Base-by-base conservation (phyloP, 371 early-diverging fungal genomes). In the Blakeslea trispora region DNA sequence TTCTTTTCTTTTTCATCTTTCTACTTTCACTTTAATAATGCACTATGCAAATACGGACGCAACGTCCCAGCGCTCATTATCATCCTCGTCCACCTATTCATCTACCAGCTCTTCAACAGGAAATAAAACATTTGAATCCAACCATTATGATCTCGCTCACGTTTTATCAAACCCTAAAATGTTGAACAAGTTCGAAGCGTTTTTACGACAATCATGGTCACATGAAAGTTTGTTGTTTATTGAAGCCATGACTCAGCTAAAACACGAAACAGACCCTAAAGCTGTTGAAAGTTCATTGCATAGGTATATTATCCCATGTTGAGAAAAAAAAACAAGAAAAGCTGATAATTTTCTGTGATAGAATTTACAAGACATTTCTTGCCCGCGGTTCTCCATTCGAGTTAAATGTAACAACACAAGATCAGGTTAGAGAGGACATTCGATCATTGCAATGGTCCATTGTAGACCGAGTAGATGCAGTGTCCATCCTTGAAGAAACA, bases 331-430 rank as follows among this genome's bases (percentile, higher is more conserved):
- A 43, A 17, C 2, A 45, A 7, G 15, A 45, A 24, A 22, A 14
- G 15, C 3, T 45, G 5, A 4, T 45, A 17, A 32, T 45, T 45
- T n/a, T 14, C 10, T 43, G 17, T 11, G 21, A 23, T 45, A 63
- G 68, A 56, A 67, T 67, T n/a, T 67, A 67, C 23, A 63, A 67
- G 19, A 67, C 63, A 24, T 67, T 67, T 49, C 49, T 67, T 24
- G 63, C 63, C 5, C 41, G 23, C 14, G 68, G 68, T n/a, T 57
- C 63, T 13, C 59, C 63, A 5, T 43, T 67, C 14, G 59, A 67
- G 49, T 32, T 67, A 35, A 63, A 67, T 22, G 59, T 63, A 3
- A 63, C 59, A 6, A 67, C 68, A 45, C 63, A 67, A 55, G 57
- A 67, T 17, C 55, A 63, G 48, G 68, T 67, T 13, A 59, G 51